Conservation (phyloP, 2,329 filamentous ascomycete genomes). For the Aspergillus fischeri region DNA sequence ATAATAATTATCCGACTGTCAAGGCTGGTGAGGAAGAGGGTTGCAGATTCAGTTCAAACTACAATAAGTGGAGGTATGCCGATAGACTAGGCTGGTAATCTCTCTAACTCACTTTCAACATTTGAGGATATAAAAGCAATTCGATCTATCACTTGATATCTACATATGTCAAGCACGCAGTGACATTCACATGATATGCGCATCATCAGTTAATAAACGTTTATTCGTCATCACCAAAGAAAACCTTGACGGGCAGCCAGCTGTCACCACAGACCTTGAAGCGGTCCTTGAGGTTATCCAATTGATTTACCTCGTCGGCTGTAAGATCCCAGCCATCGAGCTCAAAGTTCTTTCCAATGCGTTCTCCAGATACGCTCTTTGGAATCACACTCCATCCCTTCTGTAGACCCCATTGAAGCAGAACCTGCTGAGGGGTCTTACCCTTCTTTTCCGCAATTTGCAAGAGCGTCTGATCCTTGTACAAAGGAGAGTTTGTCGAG, state of each 20-base stretch:
- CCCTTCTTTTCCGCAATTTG: slow-evolving; percentile 53
- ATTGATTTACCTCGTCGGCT: slow-evolving; percentile 65
- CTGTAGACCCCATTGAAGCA: slow-evolving; percentile 70
- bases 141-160: not conserved
- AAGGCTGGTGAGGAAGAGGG: not conserved
- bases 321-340: slow-evolving; percentile 71
- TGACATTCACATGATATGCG: slow-evolving; percentile 17
- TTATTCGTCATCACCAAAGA: slow-evolving; percentile 79
- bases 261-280: slow-evolving; percentile 78
- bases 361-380: slow-evolving; percentile 70
- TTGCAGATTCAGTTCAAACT: not conserved
- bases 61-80: too few species aligned
- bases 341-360: slow-evolving; percentile 74
- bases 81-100: too few species aligned
- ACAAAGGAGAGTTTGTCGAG: slow-evolving; percentile 52
- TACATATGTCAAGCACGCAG: slow-evolving; percentile 18
- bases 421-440: slow-evolving; percentile 53
- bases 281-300: slow-evolving; percentile 65
- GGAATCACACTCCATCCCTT: slow-evolving; percentile 81
- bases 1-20: not conserved
- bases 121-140: not conserved
- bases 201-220: slow-evolving; percentile 14
- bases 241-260: slow-evolving; percentile 71
- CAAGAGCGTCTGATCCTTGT: slow-evolving; percentile 50
- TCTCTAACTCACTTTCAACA: not conserved